Evolutionary conservation across 2,329 filamentous ascomycete species (phyloP).

Genomic region (Fusarium tjaetaba): DNA sequence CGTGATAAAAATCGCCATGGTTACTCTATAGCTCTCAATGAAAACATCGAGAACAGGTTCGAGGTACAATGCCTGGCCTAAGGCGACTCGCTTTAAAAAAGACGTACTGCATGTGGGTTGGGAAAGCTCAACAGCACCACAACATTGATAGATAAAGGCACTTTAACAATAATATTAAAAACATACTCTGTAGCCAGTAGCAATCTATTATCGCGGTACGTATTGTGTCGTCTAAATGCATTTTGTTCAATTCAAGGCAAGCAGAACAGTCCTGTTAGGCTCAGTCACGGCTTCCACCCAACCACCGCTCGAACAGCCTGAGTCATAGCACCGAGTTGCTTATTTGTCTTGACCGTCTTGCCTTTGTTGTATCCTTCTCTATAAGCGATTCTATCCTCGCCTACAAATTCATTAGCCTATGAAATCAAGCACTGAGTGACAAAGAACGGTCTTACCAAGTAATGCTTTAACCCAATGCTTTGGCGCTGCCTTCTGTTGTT

Average conservation of each 20-base stretch:
- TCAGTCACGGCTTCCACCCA: background rate
- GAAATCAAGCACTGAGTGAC: fast-evolving
- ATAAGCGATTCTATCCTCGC: background rate
- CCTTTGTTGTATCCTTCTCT: background rate
- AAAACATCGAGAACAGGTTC: background rate
- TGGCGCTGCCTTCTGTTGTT: background rate
- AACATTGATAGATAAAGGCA: background rate
- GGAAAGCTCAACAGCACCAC: background rate
- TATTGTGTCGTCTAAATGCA: background rate
- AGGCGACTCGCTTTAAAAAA: fast-evolving
- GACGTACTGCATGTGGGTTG: too few relatives aligned
- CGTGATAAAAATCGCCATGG: fast-evolving
- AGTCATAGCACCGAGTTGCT: background rate
- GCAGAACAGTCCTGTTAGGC: fast-evolving
- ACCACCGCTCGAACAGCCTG: background rate
- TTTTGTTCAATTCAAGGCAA: fast-evolving
- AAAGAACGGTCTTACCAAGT: background rate
- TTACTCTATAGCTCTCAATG: background rate
- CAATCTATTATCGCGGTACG: background rate
- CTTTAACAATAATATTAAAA: background rate
- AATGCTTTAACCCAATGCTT: background rate
- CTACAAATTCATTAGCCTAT: background rate
- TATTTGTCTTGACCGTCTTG: background rate
- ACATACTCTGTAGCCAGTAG: fast-evolving
- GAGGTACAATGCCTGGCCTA: background rate